Percentiles rank a stretch among this genome's conserved stretches.
phyloP scores from a whole-genome alignment of 2,329 filamentous ascomycete genomes.

The Epichloe baconii region DNA sequence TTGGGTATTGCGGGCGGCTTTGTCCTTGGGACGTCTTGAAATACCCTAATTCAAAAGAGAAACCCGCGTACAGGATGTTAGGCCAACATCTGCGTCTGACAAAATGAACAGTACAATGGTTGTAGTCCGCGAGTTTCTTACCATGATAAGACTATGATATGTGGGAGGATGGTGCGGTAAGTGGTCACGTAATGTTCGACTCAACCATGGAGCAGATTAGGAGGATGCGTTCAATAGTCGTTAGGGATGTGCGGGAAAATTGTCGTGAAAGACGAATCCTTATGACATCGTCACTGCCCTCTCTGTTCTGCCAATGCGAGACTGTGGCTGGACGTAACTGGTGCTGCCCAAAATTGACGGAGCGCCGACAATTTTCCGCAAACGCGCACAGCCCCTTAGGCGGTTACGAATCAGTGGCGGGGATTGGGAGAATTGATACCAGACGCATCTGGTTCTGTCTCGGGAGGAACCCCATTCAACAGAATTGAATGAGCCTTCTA shows the following conservation, averaged over 20 bases:
- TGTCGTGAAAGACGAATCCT: not conserved
- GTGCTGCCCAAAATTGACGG: slow-evolving; percentile 19
- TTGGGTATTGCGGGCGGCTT: slow-evolving; percentile 24
- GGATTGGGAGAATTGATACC: not conserved
- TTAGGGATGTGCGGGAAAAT: not conserved
- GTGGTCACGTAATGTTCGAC: slow-evolving; percentile 7
- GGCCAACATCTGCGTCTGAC: not conserved
- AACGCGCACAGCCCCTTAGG: slow-evolving; percentile 15
- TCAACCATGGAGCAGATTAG: slow-evolving; percentile 12
- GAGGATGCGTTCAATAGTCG: not conserved
- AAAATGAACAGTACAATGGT: slow-evolving; percentile 2
- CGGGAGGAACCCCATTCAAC: too few species aligned
- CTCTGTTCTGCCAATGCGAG: not conserved
- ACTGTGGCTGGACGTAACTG: slow-evolving; percentile 6
- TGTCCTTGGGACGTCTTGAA: slow-evolving; percentile 29
- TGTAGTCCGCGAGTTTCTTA: slow-evolving; percentile 13
- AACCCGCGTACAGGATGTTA: not conserved
- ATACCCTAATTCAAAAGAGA: slow-evolving; percentile 19
- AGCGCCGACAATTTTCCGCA: slow-evolving; percentile 23
- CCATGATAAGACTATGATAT: slow-evolving; percentile 17
- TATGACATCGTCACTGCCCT: not conserved
- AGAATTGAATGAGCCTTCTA: too few species aligned
- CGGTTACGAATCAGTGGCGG: slow-evolving; percentile 12
- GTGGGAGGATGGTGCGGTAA: slow-evolving; percentile 5
- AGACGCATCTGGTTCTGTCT: too few species aligned